These are phyloP conservation scores for Aureobasidium sp. DNA, from an alignment of 2,329 filamentous ascomycete genomes.

Conservation along the genomic window DNA sequence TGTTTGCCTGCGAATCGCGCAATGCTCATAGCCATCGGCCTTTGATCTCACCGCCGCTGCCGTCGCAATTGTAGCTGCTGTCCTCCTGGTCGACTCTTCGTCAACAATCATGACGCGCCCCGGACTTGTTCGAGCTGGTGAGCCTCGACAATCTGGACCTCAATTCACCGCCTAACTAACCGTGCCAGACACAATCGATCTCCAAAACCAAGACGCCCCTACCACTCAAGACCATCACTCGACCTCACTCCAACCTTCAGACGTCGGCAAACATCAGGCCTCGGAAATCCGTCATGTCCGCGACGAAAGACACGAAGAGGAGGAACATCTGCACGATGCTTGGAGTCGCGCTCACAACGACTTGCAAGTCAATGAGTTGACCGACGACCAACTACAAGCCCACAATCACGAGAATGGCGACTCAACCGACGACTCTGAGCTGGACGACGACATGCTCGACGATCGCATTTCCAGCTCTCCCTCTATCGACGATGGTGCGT, in stretches of 20 bases:
- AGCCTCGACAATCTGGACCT: not conserved
- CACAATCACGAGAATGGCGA: constrained; percentile 30
- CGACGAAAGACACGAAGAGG: constrained; percentile 64
- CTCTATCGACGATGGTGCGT: constrained; percentile 98
- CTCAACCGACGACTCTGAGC: constrained; percentile 57
- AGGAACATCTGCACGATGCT: constrained; percentile 58
- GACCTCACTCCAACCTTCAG: constrained; percentile 46
- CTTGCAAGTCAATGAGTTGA: constrained; percentile 39
- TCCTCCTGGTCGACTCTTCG: not conserved
- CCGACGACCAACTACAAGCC: constrained; percentile 49
- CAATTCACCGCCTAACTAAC: not conserved
- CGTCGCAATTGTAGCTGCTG: not conserved
- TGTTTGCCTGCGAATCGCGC: not conserved
- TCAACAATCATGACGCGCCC: constrained; percentile 19
- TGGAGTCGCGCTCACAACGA: constrained; percentile 34
- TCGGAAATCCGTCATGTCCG: constrained; percentile 74
- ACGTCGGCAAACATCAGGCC: constrained; percentile 67
- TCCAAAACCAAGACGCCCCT: constrained; percentile 75
- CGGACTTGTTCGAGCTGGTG: constrained; percentile 19
- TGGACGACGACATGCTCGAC: constrained; percentile 94
- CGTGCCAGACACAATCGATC: constrained; percentile 77
- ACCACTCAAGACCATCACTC: constrained; percentile 75
- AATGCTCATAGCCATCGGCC: constrained; percentile 1
- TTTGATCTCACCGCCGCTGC: not conserved
- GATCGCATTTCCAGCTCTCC: constrained; percentile 92